Evolutionary conservation across 2,329 filamentous ascomycete species (phyloP), one percentile per base, ranked within the genome.

Genomic region (Calycina herbarum): DNA sequence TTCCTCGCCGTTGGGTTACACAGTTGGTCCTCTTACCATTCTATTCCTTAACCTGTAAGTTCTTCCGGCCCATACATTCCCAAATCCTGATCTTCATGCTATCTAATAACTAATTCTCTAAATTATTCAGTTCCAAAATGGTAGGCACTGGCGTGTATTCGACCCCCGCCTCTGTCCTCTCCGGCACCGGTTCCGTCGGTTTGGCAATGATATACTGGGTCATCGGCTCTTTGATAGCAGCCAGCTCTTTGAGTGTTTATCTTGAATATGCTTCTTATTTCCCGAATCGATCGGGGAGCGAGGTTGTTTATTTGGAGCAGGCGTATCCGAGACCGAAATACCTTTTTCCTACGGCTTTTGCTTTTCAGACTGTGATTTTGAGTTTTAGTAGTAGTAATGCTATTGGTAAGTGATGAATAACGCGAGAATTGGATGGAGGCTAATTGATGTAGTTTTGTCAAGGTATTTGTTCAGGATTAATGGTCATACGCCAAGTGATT

Each of bases 291-390:
- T 89, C 85, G 1, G 88, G 88, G 0, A 83, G 83, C 0, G 86
- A 91, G 70, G 87, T 89, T 0, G 88, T 89, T 0, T 91, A 89
- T 69, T 80, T 91, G 0, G 88, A 91, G 69, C 88, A 91, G 71
- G 85, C 86, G 0, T 91, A 84, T 68, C 87, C 87, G 0, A 81
- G 86, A 0, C 89, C 88, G 0, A 83, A 81, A 63, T 88, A 86
- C 72, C 82, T 91, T 66, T 85, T 91, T 59, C 86, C 88, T 0
- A 85, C 85, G 0, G 80, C 86, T 0, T 91, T 88, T 72, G 88
- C 88, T 0, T 82, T 89, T 2, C 85, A 88, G 72, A 82, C 83
- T 0, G 85, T 90, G 1, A 74, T 88, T 1, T 77, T 91, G 3
- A 89, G 88, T 0, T 91, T 90, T 68, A 86, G 84, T 68, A 88